Evolutionary conservation across 1,284 basidiomycete genomes (phyloP).

Genomic region (Irpex sp.): DNA sequence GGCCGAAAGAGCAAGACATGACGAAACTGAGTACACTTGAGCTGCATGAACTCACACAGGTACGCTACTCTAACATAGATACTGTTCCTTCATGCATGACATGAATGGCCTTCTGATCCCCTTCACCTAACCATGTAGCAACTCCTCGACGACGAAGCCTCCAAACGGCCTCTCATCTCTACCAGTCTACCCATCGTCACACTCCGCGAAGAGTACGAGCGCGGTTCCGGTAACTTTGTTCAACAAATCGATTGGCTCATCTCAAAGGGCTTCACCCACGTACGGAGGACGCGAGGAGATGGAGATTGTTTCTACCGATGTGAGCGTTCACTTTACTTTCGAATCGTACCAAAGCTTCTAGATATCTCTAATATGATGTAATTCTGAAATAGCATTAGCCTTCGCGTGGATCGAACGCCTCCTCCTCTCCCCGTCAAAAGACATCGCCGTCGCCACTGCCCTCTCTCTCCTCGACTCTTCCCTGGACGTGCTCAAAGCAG

Average conservation of each 20-base stretch:
- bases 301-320: slow-evolving; percentile 64
- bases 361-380: slow-evolving; percentile 7
- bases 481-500: slow-evolving; percentile 49
- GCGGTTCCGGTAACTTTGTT: slow-evolving; percentile 52
- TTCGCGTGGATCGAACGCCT: slow-evolving; percentile 54
- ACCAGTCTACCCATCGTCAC: neutral
- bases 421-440: slow-evolving; percentile 34
- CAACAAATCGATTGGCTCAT: slow-evolving; percentile 65
- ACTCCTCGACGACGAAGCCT: neutral
- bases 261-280: slow-evolving; percentile 51
- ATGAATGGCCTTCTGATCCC: neutral
- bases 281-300: slow-evolving; percentile 67
- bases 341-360: neutral
- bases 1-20: neutral
- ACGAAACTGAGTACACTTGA: neutral
- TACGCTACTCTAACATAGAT: neutral
- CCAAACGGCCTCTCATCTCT: neutral
- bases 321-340: slow-evolving; percentile 24
- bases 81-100: neutral
- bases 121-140: neutral
- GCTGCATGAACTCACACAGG: neutral
- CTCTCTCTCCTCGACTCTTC: slow-evolving; percentile 53
- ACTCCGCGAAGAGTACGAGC: slow-evolving; percentile 64
- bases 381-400: slow-evolving; percentile 40
- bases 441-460: slow-evolving; percentile 42